These are phyloP conservation scores for Vigna angularis DNA, from an alignment of 306 rosid genomes.

Conservation along the genomic window DNA sequence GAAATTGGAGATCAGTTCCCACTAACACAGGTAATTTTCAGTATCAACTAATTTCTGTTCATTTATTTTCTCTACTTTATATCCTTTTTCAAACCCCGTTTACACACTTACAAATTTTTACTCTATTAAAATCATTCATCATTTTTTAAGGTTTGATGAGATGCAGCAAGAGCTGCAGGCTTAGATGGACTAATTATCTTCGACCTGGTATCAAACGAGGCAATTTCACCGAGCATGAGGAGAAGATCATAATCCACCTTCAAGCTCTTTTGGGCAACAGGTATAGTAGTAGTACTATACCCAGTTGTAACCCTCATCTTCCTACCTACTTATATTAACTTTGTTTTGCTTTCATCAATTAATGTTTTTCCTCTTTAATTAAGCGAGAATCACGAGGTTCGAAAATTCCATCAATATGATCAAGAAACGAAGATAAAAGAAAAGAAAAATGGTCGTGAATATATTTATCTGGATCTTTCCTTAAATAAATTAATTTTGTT, in stretches of 20 bases:
- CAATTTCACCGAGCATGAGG: conserved; percentile 80
- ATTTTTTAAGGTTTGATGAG: conserved; percentile 69
- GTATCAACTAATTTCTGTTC: background rate
- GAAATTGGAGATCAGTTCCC: conserved; percentile 96
- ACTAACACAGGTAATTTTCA: conserved; percentile 67
- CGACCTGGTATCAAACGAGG: conserved; percentile 94
- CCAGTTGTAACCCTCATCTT: background rate
- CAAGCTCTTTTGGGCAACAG: conserved; percentile 96
- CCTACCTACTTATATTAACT: background rate
- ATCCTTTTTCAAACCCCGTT: background rate
- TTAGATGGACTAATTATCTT: conserved; percentile 94
- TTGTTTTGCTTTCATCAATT: background rate
- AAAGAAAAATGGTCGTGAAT: background rate
- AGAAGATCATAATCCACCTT: conserved; percentile 86
- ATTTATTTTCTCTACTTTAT: background rate
- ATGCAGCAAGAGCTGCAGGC: conserved; percentile 96
- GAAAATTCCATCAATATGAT: background rate
- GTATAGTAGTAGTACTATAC: conserved; percentile 32
- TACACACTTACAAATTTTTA: background rate
- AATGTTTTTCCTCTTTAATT: background rate
- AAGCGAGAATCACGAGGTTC: background rate
- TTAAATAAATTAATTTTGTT: background rate
- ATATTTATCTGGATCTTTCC: background rate
- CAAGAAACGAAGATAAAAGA: background rate
- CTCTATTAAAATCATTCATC: background rate